Percentiles rank a stretch among this genome's conserved stretches.
Evolutionary conservation across 2,329 filamentous ascomycete genomes (phyloP).

Genomic region (Arthrobotrys sinensis): DNA sequence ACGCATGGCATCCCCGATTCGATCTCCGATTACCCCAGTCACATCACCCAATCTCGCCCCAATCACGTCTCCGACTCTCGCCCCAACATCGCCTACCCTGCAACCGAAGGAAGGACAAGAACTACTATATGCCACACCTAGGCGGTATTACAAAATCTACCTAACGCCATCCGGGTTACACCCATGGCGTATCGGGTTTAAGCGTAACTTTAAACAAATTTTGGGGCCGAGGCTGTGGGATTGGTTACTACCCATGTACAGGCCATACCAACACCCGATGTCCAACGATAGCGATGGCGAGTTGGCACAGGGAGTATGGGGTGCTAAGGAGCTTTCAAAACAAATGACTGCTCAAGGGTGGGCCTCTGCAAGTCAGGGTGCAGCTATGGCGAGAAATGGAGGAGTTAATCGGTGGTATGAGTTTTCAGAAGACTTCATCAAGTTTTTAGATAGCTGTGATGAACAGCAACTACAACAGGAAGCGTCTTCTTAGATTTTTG

Average conservation of each 20-base stretch:
- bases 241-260: constrained; percentile 49
- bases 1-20: constrained; percentile 36
- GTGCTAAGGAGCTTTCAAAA: constrained; percentile 46
- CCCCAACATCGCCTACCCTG: constrained; percentile 19
- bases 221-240: constrained; percentile 58
- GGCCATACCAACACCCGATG: constrained; percentile 48
- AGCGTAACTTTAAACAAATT: constrained; percentile 55
- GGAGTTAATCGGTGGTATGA: constrained; percentile 54
- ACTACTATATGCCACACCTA: constrained; percentile 12
- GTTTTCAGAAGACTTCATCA: constrained; percentile 54
- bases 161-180: constrained; percentile 51
- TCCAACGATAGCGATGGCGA: constrained; percentile 54
- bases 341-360: constrained; percentile 51
- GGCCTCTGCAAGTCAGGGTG: constrained; percentile 36
- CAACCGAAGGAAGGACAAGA: constrained; percentile 24
- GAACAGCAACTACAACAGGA: constrained; percentile 11
- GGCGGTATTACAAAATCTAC: constrained; percentile 57
- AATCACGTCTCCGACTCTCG: constrained; percentile 11
- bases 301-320: constrained; percentile 45
- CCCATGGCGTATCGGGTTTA: constrained; percentile 57
- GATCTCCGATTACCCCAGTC: constrained; percentile 29
- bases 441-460: constrained; percentile 51
- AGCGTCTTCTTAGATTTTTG: constrained; percentile 18
- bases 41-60: constrained; percentile 20
- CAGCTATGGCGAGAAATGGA: constrained; percentile 54